Conservation (phyloP, 768 basidiomycete species). For the Suillus variegatus region DNA sequence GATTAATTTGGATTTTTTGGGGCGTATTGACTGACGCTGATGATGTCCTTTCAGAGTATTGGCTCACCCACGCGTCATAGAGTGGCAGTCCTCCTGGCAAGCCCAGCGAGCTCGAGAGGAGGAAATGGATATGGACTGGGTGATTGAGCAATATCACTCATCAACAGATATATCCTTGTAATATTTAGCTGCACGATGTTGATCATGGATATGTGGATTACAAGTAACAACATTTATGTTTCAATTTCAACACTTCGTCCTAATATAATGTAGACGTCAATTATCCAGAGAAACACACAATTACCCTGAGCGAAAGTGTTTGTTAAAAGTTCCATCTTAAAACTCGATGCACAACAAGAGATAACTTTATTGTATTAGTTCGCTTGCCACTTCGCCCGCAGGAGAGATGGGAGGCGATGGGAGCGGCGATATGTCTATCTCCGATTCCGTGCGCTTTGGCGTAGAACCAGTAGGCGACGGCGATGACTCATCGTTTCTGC, state of each 20-base stretch:
- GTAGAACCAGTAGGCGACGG: constrained; percentile 9
- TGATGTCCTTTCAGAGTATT: constrained; percentile 29
- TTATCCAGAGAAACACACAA: background rate
- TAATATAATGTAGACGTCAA: background rate
- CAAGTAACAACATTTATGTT: constrained; percentile 8
- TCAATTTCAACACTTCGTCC: background rate
- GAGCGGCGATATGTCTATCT: constrained; percentile 15
- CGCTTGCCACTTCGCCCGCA: background rate
- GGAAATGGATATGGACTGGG: constrained; percentile 38
- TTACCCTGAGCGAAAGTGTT: background rate
- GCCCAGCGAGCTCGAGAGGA: constrained; percentile 14
- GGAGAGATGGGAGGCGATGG: constrained; percentile 17
- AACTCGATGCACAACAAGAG: background rate
- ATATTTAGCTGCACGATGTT: background rate
- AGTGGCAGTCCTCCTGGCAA: constrained; percentile 33
- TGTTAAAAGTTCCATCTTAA: background rate
- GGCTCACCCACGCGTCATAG: constrained; percentile 36
- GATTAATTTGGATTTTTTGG: background rate
- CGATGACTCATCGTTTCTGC: constrained; percentile 26
- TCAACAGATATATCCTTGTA: constrained; percentile 20
- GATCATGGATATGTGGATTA: background rate
- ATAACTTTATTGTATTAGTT: background rate
- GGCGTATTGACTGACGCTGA: constrained; percentile 6
- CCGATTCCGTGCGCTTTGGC: constrained; percentile 11
- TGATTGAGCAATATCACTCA: constrained; percentile 31